Conservation (phyloP, 495 filamentous ascomycete species). For the Lichina pygmaea region DNA sequence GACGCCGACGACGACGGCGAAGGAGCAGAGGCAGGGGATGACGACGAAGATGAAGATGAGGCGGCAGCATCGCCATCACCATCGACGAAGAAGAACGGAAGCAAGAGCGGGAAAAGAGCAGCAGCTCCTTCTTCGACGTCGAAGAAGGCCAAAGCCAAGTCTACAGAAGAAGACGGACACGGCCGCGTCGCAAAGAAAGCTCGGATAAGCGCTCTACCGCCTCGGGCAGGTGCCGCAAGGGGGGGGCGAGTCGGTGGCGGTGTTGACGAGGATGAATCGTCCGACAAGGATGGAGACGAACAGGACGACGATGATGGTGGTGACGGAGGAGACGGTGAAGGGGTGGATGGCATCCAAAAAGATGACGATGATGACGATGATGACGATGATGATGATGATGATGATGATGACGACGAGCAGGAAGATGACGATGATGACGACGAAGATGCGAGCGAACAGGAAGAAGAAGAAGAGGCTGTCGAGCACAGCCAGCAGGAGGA, state of each 20-base stretch:
- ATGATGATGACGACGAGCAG: constrained; percentile 4
- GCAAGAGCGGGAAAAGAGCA: not conserved
- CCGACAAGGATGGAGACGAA: constrained; percentile 6
- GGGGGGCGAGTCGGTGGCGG: constrained; percentile 5
- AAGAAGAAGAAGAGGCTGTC: constrained; percentile 1
- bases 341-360: constrained; percentile 4
- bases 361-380: constrained; percentile 16
- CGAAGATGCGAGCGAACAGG: constrained; percentile 13
- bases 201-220: not conserved
- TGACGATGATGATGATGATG: constrained; percentile 1
- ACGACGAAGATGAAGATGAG: constrained; percentile 11
- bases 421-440: constrained; percentile 11
- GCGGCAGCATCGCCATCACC: constrained; percentile 8
- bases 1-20: constrained; percentile 6
- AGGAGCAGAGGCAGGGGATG: not conserved
- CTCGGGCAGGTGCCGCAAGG: constrained; percentile 15
- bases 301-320: constrained; percentile 20
- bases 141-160: not conserved
- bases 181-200: constrained; percentile 3
- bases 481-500: not conserved
- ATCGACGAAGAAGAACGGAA: constrained; percentile 13
- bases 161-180: constrained; percentile 3
- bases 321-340: constrained; percentile 6
- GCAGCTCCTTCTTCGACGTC: not conserved
- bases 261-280: not conserved